A percentile compares a stretch with the other conserved stretches of the same genome.
These are phyloP conservation scores for Meredithiella fracta DNA, from an alignment of 2,329 filamentous ascomycete species.

Conservation along the genomic window DNA sequence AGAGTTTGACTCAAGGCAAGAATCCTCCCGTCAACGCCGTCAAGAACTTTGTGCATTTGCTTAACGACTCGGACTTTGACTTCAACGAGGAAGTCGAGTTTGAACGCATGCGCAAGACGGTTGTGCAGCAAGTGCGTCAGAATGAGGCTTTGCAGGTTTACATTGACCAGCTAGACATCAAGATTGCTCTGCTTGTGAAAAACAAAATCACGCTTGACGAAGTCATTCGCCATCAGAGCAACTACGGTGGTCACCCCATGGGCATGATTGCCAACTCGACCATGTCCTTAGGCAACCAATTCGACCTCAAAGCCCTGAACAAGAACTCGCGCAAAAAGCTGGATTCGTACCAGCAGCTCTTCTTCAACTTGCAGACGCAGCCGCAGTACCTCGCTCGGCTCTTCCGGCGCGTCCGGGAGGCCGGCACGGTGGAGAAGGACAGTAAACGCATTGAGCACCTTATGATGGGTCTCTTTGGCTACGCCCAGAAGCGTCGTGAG, in stretches of 20 bases:
- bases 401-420: conserved; percentile 69
- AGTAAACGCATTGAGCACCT: conserved; percentile 82
- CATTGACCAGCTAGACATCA: conserved; percentile 95
- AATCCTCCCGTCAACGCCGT: conserved; percentile 93
- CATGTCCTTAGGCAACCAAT: conserved; percentile 77
- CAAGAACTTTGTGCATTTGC: conserved; percentile 92
- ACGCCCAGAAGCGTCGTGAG: conserved; percentile 89
- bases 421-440: conserved; percentile 77
- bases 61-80: conserved; percentile 97
- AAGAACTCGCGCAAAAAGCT: conserved; percentile 92
- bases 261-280: conserved; percentile 75
- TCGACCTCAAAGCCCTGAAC: conserved; percentile 92
- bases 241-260: conserved; percentile 80
- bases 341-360: conserved; percentile 91
- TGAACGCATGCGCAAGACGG: conserved; percentile 82
- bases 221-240: conserved; percentile 90
- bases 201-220: conserved; percentile 99
- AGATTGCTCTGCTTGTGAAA: conserved; percentile 93
- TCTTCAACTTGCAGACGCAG: conserved; percentile 93
- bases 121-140: conserved; percentile 90
- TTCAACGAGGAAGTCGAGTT: conserved; percentile 99
- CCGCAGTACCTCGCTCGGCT: conserved; percentile 83
- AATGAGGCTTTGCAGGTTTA: conserved; percentile 97
- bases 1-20: conserved; percentile 87
- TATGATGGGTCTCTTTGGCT: conserved; percentile 92